phyloP scores from a whole-genome alignment of 2,329 filamentous ascomycete species.

The Xylaria sp. region DNA sequence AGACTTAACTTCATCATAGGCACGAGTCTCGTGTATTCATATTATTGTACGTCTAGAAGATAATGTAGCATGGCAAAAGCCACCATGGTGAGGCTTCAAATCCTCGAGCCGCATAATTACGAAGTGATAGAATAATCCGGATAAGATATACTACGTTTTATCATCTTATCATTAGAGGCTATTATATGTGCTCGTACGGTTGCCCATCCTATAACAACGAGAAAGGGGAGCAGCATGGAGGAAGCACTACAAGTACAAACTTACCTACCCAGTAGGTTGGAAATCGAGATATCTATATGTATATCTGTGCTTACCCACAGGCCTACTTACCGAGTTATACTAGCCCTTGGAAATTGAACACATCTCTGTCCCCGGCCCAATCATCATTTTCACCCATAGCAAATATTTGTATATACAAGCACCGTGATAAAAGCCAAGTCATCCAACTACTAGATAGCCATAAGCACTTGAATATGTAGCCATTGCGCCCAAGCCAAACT shows the following conservation, averaged over 20 bases:
- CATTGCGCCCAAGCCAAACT: background rate
- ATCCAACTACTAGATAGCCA: too few species aligned
- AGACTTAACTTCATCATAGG: conserved; percentile 8
- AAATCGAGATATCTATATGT: too few species aligned
- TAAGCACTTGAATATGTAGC: too few species aligned
- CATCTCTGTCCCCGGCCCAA: background rate
- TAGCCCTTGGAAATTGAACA: too few species aligned
- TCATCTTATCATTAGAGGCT: background rate
- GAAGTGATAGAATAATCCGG: background rate
- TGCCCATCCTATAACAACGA: background rate
- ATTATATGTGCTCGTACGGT: background rate
- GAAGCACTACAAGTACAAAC: background rate
- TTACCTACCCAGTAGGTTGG: too few species aligned
- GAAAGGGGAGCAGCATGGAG: background rate
- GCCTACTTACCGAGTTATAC: too few species aligned
- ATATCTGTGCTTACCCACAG: too few species aligned
- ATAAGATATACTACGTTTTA: background rate
- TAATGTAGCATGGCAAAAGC: conserved; percentile 19
- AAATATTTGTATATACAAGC: too few species aligned
- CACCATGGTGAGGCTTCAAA: background rate
- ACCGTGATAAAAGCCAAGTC: too few species aligned
- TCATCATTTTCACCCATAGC: background rate
- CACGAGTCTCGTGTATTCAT: conserved; percentile 39
- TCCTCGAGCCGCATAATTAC: background rate
- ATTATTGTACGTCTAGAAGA: conserved; percentile 36